Percentiles rank a stretch among this genome's conserved stretches.
phyloP scores from a whole-genome alignment of 768 basidiomycete species.

The Thelephora aurantiotincta region DNA sequence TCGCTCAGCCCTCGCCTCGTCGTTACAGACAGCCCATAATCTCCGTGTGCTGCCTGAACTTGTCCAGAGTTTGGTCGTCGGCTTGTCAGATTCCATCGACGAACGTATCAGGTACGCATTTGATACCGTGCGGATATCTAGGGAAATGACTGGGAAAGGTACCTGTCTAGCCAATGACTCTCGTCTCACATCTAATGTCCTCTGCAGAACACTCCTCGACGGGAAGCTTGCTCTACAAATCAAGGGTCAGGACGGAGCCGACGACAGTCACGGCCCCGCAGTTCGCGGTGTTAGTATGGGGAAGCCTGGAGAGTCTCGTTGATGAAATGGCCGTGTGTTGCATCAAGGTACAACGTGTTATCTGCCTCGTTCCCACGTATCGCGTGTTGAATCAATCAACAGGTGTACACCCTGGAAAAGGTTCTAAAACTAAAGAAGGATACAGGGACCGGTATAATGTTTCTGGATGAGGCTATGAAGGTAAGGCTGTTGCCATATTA shows the following conservation, averaged over 20 bases:
- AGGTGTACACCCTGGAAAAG: conserved; percentile 94
- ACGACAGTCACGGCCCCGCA: conserved; percentile 79
- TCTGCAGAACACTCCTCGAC: conserved; percentile 14
- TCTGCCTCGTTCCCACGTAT: not conserved
- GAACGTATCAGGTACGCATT: conserved; percentile 71
- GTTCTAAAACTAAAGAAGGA: conserved; percentile 86
- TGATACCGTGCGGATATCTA: conserved; percentile 76
- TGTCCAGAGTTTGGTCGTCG: conserved; percentile 62
- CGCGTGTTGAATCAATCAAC: not conserved
- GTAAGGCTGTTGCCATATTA: conserved; percentile 23
- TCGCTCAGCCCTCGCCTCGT: conserved; percentile 80
- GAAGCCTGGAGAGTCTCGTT: conserved; percentile 64
- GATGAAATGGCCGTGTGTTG: conserved; percentile 87
- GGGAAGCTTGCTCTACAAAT: conserved; percentile 53
- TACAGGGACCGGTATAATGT: conserved; percentile 54
- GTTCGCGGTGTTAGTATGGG: conserved; percentile 75
- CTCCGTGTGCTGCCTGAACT: conserved; percentile 73
- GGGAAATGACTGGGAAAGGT: conserved; percentile 78
- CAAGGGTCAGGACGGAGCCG: conserved; percentile 81
- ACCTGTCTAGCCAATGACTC: conserved; percentile 2
- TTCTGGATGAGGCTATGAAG: conserved; percentile 91
- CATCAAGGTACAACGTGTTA: conserved; percentile 45
- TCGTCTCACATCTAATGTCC: conserved; percentile 1
- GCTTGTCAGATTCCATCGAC: conserved; percentile 75
- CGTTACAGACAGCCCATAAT: conserved; percentile 93